A percentile compares a stretch with the other conserved stretches of the same genome.
Evolutionary conservation across 345 rosid genomes (phyloP).

Genomic region (Kandelia obovata): DNA sequence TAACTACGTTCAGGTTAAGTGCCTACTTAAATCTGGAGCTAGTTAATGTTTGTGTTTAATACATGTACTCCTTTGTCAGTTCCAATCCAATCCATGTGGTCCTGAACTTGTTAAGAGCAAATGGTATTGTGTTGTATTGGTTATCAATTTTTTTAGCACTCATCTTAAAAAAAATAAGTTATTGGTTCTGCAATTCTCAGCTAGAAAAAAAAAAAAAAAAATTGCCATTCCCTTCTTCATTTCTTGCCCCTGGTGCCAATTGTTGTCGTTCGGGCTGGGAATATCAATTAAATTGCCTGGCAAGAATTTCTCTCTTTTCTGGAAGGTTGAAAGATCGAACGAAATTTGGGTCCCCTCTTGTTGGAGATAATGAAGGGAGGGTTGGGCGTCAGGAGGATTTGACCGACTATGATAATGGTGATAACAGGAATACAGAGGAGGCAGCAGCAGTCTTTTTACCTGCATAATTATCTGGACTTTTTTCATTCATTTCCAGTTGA

Average conservation of each 20-base stretch:
- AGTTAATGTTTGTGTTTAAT: too few relatives aligned
- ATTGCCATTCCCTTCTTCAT: conserved; percentile 71
- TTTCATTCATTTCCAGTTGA: conserved; percentile 65
- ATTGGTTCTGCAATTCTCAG: conserved; percentile 47
- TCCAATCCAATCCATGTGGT: too few relatives aligned
- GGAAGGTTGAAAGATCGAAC: conserved; percentile 81
- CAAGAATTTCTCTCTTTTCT: conserved; percentile 75
- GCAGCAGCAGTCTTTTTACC: conserved; percentile 28
- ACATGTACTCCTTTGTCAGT: too few relatives aligned
- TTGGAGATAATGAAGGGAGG: conserved; percentile 22
- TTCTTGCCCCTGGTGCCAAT: conserved; percentile 87
- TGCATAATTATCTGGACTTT: conserved; percentile 55
- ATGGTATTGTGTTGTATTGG: too few relatives aligned
- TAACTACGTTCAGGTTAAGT: too few relatives aligned
- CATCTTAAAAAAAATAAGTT: too few relatives aligned
- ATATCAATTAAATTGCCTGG: conserved; percentile 55
- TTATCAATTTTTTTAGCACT: too few relatives aligned
- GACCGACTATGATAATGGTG: not conserved
- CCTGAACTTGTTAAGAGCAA: too few relatives aligned
- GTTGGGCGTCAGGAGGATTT: conserved; percentile 3
- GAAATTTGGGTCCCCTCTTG: conserved; percentile 22
- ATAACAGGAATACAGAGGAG: conserved; percentile 1
- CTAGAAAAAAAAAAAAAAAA: not conserved
- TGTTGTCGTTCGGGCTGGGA: conserved; percentile 61
- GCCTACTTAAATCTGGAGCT: too few relatives aligned